These are phyloP conservation scores for Rosa hybrid DNA, from an alignment of 331 rosid species.

Conservation along the genomic window DNA sequence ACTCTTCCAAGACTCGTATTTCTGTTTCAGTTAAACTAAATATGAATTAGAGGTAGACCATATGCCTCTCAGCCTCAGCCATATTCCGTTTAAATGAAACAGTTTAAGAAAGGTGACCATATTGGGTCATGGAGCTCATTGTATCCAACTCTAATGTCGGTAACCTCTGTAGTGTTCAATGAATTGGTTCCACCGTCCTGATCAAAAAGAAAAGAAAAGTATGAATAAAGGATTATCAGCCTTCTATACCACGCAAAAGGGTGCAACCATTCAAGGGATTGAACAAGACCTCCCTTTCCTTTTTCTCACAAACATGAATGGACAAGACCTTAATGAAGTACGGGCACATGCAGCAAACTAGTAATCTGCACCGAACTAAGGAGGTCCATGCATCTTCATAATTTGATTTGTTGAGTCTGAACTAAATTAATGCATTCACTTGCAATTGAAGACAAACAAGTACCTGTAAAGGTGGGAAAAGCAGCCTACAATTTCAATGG, in stretches of 20 bases:
- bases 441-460: not conserved
- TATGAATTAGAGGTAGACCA: too few species aligned
- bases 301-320: not conserved
- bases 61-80: too few species aligned
- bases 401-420: not conserved
- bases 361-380: not conserved
- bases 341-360: too few species aligned
- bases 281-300: not conserved
- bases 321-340: not conserved
- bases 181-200: not conserved
- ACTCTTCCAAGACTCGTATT: not conserved
- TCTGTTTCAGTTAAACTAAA: too few species aligned
- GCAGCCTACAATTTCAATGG: not conserved
- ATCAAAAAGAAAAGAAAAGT: too few species aligned
- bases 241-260: not conserved
- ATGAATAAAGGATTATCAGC: too few species aligned
- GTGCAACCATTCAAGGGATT: not conserved
- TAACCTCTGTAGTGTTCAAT: not conserved
- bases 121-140: not conserved
- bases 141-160: not conserved
- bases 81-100: not conserved
- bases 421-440: not conserved
- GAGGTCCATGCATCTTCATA: not conserved
- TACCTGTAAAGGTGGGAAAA: not conserved
- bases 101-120: not conserved